Base-by-base conservation (phyloP, 2,329 filamentous ascomycete genomes). In the Colletotrichum falcatum region DNA sequence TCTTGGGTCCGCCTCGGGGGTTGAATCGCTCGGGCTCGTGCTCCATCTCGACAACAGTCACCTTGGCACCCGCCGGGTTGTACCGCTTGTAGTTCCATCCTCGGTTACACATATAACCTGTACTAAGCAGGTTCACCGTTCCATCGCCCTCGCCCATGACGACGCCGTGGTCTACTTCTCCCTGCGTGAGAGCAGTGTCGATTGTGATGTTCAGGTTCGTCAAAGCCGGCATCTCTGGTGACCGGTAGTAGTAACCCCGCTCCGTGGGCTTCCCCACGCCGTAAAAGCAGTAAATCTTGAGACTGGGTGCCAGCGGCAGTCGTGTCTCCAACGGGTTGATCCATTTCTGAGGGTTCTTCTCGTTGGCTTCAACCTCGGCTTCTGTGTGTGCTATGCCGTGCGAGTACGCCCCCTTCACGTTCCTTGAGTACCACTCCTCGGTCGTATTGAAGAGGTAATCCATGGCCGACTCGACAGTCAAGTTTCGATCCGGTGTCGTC, bases 221-320 rank as follows among this genome's bases (percentile, higher is more conserved):
- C n/a, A 88, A 76, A 0, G 87, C 82, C 11, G 93, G 89, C 14
- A 85, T 83, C 55, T 95, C 93, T 0, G 89, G 85, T 0, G 84
- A 78, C 39, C 92, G 91, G 81, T 99, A 99, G 79, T 93, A 99
- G 79, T 98, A 99, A 20, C 91, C 91, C 66, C 95, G 89, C 81
- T 99, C 95, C 0, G 95, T 98, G 4, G 93, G 92, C 79, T 98
- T 99, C 3, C 95, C 95, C 5, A 97, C 90, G 26, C 93, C 96
- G 78, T 99, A 98, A 84, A 99, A 98, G 82, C 96, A 98, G 82
- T 95, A 98, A 16, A 99, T 94, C 79, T 97, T 98, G 77, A 99
- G 84, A 77, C 90, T 93, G 0, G 96, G 95, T 1, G 96, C 95
- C 26, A 94, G 86, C 0, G 96, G 96, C 0, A 98, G 85, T 2